Base-by-base conservation (phyloP, 768 basidiomycete species). In the Amanita pallidorosea region DNA sequence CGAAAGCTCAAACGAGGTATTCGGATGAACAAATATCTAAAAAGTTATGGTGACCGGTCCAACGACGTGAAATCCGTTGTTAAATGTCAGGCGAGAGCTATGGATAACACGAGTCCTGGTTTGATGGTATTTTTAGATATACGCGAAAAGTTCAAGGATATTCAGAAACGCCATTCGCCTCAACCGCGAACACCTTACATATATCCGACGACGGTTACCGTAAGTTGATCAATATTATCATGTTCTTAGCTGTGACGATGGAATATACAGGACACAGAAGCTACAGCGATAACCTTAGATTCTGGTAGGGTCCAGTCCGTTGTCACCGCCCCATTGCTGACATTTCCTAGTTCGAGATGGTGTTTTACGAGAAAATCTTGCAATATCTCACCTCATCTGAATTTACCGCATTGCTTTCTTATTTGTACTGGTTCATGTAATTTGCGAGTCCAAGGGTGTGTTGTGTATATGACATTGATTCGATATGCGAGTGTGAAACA, bases 181-280 rank as follows among this genome's bases (percentile, higher is more conserved):
- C 68, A 72, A 52, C 67, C 68, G 5, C 73, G 83, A 11, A 66
- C 72, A 7, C 71, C 75, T 31, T 85, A 85, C 61, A 79, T 81
- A 31, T 84, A 83, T 57, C 67, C 79, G 2, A 88, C 85, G 1
- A 81, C 83, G 33, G 82, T 82, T 7, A 81, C 82, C 50, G 84
- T 83, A 62, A 54, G 74, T 70, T 48, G 35, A 52, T 43, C 29
- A 22, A 8, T 18, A 18, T 25, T 17, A 2, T 31, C 34, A 17
- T 47, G 17, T 1, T 42, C 47, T 31, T 48, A 15, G 27, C 37
- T 50, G 52, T 15, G 18, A 45, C 27, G 44, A 23, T 51, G 20
- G 37, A 22, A 33, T 29, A 15, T 41, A 35, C 46, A 83, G 82
- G 80, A 85, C 58, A 84, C 81, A 7, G 70, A 69, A 54, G 76